A percentile compares a stretch with the other conserved stretches of the same genome.
Conservation (phyloP, 2,329 filamentous ascomycete species). For the Aspergillus novofumigatus region DNA sequence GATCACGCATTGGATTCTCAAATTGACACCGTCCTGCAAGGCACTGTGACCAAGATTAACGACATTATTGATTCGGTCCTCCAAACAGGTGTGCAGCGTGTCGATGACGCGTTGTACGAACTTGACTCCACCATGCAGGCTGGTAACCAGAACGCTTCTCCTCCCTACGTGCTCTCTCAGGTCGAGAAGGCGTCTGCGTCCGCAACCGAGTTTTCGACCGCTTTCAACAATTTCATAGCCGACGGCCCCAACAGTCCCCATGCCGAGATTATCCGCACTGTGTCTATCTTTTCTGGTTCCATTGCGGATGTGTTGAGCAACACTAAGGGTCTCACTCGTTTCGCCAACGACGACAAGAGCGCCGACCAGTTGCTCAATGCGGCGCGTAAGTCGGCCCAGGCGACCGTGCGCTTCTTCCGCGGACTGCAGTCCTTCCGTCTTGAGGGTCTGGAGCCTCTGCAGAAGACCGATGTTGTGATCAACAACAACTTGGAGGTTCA, state of each 20-base stretch:
- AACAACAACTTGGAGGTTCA: slow-evolving; percentile 96
- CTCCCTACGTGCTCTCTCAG: slow-evolving; percentile 90
- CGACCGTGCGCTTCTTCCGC: slow-evolving; percentile 92
- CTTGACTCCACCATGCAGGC: slow-evolving; percentile 97
- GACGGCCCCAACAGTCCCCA: slow-evolving; percentile 90
- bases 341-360: slow-evolving; percentile 95
- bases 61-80: slow-evolving; percentile 96
- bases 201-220: slow-evolving; percentile 94
- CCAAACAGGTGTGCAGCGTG: slow-evolving; percentile 84
- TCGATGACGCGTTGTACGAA: slow-evolving; percentile 96
- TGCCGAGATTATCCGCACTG: slow-evolving; percentile 85
- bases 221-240: slow-evolving; percentile 98
- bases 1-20: slow-evolving; percentile 83
- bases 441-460: slow-evolving; percentile 80
- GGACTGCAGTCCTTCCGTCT: slow-evolving; percentile 89
- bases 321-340: slow-evolving; percentile 87
- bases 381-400: slow-evolving; percentile 76
- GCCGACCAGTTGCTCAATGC: slow-evolving; percentile 78
- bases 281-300: slow-evolving; percentile 84
- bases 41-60: slow-evolving; percentile 89
- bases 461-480: slow-evolving; percentile 96
- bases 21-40: slow-evolving; percentile 81
- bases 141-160: slow-evolving; percentile 95
- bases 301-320: slow-evolving; percentile 93
- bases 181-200: slow-evolving; percentile 94